These are phyloP conservation scores for Apiotrichum veenhuisii DNA, from an alignment of 1,284 basidiomycete species.

Conservation along the genomic window DNA sequence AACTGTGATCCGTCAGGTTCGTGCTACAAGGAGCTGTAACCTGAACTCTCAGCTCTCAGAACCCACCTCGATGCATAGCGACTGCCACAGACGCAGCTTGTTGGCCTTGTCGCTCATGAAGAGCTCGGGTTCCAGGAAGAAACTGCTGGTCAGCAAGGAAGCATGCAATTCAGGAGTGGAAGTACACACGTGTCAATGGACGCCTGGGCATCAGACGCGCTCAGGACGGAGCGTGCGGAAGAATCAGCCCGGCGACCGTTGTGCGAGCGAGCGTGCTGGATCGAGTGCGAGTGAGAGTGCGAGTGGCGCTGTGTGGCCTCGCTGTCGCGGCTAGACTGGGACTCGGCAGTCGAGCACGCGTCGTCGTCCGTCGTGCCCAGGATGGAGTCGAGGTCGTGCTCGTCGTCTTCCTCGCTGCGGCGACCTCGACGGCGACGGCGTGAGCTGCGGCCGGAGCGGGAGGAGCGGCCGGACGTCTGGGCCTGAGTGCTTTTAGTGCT, in stretches of 20 bases:
- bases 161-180: background rate
- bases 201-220: constrained; percentile 7
- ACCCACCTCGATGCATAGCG: constrained; percentile 44
- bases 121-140: constrained; percentile 7
- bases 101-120: constrained; percentile 33
- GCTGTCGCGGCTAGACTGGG: background rate
- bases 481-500: no score
- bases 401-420: background rate
- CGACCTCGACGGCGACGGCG: no score
- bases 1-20: constrained; percentile 23
- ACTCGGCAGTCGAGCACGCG: background rate
- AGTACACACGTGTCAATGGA: constrained; percentile 13
- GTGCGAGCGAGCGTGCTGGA: background rate
- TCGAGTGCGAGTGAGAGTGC: background rate
- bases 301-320: background rate
- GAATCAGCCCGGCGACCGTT: no score
- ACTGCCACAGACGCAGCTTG: constrained; percentile 45
- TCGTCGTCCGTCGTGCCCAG: background rate
- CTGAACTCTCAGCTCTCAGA: background rate
- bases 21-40: no score
- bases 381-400: background rate
- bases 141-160: background rate
- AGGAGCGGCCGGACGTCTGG: no score
- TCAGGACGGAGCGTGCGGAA: background rate
- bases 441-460: no score